phyloP scores from a whole-genome alignment of 1,284 basidiomycete species.

The Neolentinus lepideus region DNA sequence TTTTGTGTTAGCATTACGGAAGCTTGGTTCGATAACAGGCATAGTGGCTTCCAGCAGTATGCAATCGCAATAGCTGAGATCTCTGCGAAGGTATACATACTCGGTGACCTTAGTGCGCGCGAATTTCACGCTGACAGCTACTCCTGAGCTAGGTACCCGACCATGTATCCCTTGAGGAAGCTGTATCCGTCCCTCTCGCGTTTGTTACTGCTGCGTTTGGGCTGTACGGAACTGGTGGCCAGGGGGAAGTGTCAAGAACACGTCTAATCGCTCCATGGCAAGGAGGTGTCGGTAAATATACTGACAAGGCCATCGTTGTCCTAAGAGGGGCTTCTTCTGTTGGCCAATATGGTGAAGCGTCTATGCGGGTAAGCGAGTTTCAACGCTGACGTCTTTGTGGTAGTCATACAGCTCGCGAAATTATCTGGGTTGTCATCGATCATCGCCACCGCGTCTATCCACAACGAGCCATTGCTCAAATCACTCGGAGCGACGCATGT shows the following conservation, averaged over 20 bases:
- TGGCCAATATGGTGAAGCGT: constrained; percentile 30
- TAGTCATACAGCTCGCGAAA: constrained; percentile 36
- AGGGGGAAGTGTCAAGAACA: constrained; percentile 2
- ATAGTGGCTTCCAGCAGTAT: not conserved
- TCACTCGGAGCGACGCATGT: constrained; percentile 43
- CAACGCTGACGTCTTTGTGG: not conserved
- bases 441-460: constrained; percentile 38
- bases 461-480: constrained; percentile 34
- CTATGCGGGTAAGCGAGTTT: too few species aligned
- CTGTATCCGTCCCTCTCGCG: constrained; percentile 22
- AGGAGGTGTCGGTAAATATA: constrained; percentile 15
- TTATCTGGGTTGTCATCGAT: constrained; percentile 38
- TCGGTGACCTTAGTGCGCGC: not conserved
- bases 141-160: constrained; percentile 19
- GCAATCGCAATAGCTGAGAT: not conserved
- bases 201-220: constrained; percentile 21
- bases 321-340: constrained; percentile 29
- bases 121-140: not conserved
- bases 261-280: constrained; percentile 12
- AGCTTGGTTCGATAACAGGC: constrained; percentile 10
- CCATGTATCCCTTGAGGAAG: constrained; percentile 36
- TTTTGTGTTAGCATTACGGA: not conserved
- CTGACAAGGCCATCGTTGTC: constrained; percentile 23
- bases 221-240: constrained; percentile 13
- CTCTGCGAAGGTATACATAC: not conserved